Evolutionary conservation across 345 rosid species (phyloP), one percentile per base, ranked within the genome.

Genomic region (Balakata baccata): DNA sequence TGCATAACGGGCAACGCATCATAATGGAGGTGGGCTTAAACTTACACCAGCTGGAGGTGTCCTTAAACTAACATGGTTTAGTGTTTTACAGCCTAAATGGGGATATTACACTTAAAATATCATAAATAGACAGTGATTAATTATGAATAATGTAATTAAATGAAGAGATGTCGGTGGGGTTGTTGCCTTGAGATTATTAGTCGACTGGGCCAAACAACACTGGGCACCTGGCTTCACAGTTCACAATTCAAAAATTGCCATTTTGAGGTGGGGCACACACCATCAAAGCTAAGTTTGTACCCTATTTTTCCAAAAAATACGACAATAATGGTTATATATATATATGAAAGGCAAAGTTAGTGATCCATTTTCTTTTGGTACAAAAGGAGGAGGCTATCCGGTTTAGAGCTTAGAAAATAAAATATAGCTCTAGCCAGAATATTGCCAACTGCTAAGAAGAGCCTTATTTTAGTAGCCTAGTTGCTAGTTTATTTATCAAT

Each of bases 1-100:
- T 56, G 72, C 75, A 71, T 53, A 65, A 22, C 11, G 37, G 20
- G 54, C 61, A 77, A 71, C 71, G 71, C 20, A 76, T 69, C 71
- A 34, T 46, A 18, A 65, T 45, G 22, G 41, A 16, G 45, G 38
- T 17, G 20, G 10, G 41, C 14, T 59, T 23, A 11, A 47, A 57
- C 64, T 52, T 65, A 0, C 7, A 10, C 47, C 18, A 65, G 71
- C 71, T 56, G 66, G 77, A 17, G 38, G 10, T 2, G 53, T 39
- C 71, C 66, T 58, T 74, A 46, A 57, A n/a, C 20, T 74, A 29
- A 9, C 46, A 6, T 4, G 57, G 37, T 45, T 1, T 8, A 29
- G 66, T 59, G 57, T 72, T 6, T 72, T 61, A 61, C 66, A 59
- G 66, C 58, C 12, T 49, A 6, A 37, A 4, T 29, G 1, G 1